Evolutionary conservation across 2,329 filamentous ascomycete genomes (phyloP).

Genomic region (Verruconis gallopava): DNA sequence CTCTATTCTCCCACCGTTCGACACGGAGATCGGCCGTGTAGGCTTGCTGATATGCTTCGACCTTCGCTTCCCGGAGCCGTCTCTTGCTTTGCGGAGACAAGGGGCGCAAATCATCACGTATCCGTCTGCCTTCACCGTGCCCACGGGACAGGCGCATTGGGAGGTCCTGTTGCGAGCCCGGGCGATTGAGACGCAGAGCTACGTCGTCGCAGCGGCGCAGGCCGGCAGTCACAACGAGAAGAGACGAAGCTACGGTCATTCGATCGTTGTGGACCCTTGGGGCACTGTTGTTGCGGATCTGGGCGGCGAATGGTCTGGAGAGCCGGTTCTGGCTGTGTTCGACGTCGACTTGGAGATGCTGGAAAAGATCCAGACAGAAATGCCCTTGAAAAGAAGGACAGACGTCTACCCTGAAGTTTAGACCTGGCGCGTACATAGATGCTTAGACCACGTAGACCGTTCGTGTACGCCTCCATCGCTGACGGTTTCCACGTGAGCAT

Average conservation of each 20-base stretch:
- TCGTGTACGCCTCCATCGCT: too few relatives aligned
- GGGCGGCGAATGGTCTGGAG: slow-evolving; percentile 36
- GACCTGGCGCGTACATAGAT: too few relatives aligned
- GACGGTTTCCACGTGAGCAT: too few relatives aligned
- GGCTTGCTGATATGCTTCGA: slow-evolving; percentile 86
- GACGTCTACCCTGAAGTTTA: slow-evolving; percentile 24
- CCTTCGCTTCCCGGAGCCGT: slow-evolving; percentile 68
- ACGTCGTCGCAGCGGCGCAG: slow-evolving; percentile 73
- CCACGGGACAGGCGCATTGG: slow-evolving; percentile 81
- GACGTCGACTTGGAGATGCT: slow-evolving; percentile 42
- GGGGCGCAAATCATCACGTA: slow-evolving; percentile 70
- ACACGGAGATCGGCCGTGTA: slow-evolving; percentile 60
- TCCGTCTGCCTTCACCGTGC: slow-evolving; percentile 80
- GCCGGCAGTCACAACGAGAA: slow-evolving; percentile 60
- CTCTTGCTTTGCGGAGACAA: slow-evolving; percentile 50
- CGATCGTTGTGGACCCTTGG: slow-evolving; percentile 79
- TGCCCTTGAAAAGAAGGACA: slow-evolving; percentile 44
- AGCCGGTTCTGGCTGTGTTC: slow-evolving; percentile 31
- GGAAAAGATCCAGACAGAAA: slow-evolving; percentile 40
- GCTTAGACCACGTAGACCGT: too few relatives aligned
- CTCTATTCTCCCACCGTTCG: slow-evolving; percentile 53
- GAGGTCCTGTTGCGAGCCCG: slow-evolving; percentile 62
- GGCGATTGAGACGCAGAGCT: slow-evolving; percentile 81
- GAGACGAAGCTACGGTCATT: slow-evolving; percentile 72
- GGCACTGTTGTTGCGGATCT: slow-evolving; percentile 58